Percentiles rank a stretch among this genome's conserved stretches.
These are phyloP conservation scores for Corymbia calophylla DNA, from an alignment of 441 rosid species.

Conservation along the genomic window DNA sequence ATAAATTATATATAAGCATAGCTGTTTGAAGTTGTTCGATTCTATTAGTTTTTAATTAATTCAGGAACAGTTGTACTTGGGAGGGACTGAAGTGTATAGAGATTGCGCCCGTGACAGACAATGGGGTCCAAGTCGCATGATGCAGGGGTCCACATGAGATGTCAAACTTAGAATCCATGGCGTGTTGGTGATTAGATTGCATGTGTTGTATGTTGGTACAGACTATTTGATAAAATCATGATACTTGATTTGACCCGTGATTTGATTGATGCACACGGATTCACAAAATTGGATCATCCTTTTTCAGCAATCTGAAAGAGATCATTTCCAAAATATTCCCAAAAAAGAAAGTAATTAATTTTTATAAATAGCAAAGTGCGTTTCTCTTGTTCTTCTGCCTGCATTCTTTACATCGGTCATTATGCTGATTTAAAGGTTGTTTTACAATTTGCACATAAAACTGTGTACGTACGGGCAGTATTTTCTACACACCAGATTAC, in stretches of 20 bases:
- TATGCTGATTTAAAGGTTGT: neutral
- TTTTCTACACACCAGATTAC: neutral
- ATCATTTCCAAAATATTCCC: neutral
- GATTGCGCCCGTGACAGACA: slow-evolving; percentile 27
- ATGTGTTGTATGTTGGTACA: neutral
- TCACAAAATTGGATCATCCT: neutral
- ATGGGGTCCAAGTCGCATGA: neutral
- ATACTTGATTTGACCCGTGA: neutral
- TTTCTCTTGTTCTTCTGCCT: neutral
- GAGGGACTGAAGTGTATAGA: neutral
- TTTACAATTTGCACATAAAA: neutral
- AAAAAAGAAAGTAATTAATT: neutral
- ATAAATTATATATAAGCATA: no score
- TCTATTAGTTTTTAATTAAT: neutral
- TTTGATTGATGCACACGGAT: neutral
- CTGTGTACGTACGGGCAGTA: neutral
- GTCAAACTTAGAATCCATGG: neutral
- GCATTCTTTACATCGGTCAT: neutral
- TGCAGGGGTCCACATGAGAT: neutral
- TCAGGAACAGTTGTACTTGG: neutral
- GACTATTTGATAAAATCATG: neutral
- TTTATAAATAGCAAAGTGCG: neutral
- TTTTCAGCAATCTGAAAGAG: neutral
- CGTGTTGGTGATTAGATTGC: neutral
- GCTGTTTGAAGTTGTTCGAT: no score